phyloP scores from a whole-genome alignment of 1,284 basidiomycete species.

The Limonomyces culmigenus region DNA sequence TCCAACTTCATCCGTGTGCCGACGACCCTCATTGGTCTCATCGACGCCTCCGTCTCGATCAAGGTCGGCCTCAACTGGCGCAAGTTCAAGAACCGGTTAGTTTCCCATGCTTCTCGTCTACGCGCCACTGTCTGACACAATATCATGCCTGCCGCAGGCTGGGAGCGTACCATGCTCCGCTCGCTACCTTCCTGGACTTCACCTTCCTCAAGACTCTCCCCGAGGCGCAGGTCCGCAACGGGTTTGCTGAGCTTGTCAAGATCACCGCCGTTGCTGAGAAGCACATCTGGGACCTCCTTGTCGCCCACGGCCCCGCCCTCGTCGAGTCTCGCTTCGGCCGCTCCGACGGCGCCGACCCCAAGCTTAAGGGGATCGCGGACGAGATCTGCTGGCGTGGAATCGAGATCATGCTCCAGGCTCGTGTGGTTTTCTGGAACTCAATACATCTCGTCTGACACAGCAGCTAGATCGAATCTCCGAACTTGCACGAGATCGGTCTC shows the following conservation, averaged over 20 bases:
- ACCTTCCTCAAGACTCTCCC: conserved; percentile 10
- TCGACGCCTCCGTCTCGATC: conserved; percentile 10
- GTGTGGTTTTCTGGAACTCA: not conserved
- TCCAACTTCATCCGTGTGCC: conserved; percentile 10
- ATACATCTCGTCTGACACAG: not conserved
- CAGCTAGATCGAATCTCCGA: conserved; percentile 9
- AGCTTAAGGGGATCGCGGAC: conserved; percentile 9
- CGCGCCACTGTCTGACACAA: not conserved
- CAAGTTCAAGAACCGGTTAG: conserved; percentile 8
- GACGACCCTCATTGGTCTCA: conserved; percentile 10
- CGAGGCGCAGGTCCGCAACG: conserved; percentile 9
- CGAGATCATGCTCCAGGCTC: conserved; percentile 9
- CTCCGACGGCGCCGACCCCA: conserved; percentile 5
- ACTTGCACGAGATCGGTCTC: conserved; percentile 9
- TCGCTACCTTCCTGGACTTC: conserved; percentile 10
- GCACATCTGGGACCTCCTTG: conserved; percentile 9
- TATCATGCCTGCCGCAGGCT: conserved; percentile 2
- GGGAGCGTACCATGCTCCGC: conserved; percentile 10
- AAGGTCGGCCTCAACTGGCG: conserved; percentile 10
- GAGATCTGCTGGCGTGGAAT: conserved; percentile 10
- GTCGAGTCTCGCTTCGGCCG: conserved; percentile 9
- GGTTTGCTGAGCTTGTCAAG: conserved; percentile 10
- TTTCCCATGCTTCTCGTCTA: not conserved
- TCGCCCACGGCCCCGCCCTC: conserved; percentile 8
- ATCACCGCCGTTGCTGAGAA: conserved; percentile 10